phyloP scores from a whole-genome alignment of 2,329 filamentous ascomycete species.

The Ophiostoma australiae region DNA sequence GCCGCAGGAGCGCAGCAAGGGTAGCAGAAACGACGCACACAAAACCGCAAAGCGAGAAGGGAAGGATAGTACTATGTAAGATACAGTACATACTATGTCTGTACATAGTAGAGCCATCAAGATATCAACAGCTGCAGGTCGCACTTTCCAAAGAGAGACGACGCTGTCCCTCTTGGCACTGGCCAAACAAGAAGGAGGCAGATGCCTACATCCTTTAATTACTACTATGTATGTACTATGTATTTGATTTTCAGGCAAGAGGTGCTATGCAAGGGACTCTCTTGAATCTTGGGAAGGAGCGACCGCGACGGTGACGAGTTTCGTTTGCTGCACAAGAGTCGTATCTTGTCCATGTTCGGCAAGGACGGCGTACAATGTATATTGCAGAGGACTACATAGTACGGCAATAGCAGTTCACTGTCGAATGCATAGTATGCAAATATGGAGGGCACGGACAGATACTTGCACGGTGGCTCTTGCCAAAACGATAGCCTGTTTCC shows the following conservation, averaged over 20 bases:
- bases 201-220: not conserved
- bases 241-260: not conserved
- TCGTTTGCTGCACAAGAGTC: not conserved
- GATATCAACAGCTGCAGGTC: not conserved
- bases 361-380: not conserved
- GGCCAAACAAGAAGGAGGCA: not conserved
- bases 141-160: conserved; percentile 1
- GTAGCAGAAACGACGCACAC: not conserved
- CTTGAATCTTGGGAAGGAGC: not conserved
- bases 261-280: conserved; percentile 9
- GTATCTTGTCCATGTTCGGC: not conserved
- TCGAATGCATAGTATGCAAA: not conserved
- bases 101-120: too few relatives aligned
- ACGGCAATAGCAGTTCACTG: not conserved
- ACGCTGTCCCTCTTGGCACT: not conserved
- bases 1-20: too few relatives aligned
- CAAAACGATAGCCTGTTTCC: conserved; percentile 10
- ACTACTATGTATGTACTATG: too few relatives aligned
- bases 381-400: not conserved
- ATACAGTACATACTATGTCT: too few relatives aligned
- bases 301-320: not conserved
- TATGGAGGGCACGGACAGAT: conserved; percentile 2
- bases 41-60: not conserved
- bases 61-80: too few relatives aligned
- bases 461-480: not conserved